phyloP scores from a whole-genome alignment of 75 land plant genomes.

The Azolla pinnata region DNA sequence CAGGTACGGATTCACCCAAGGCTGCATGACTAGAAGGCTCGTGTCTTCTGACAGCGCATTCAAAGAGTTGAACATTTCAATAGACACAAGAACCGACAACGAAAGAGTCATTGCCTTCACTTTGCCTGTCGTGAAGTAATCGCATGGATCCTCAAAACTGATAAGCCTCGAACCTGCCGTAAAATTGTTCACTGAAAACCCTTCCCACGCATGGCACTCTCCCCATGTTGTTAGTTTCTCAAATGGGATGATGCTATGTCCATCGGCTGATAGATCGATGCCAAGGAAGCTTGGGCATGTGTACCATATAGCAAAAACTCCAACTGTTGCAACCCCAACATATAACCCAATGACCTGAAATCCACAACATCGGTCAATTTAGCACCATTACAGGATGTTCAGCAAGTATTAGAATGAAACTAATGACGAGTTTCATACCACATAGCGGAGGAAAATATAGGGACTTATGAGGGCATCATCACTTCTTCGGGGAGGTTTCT shows the following conservation, averaged over 20 bases:
- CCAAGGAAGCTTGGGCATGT: constrained; percentile 64
- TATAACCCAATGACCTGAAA: constrained; percentile 81
- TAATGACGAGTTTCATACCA: constrained; percentile 45
- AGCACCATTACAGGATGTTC: too few relatives aligned
- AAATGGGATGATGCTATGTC: constrained; percentile 68
- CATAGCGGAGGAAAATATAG: constrained; percentile 77
- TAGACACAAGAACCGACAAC: constrained; percentile 65
- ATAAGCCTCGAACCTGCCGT: constrained; percentile 49
- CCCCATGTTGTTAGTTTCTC: constrained; percentile 69
- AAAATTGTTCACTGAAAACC: constrained; percentile 55
- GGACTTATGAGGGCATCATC: constrained; percentile 68
- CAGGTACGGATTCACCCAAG: constrained; percentile 85
- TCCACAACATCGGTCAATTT: too few relatives aligned
- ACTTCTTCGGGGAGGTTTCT: constrained; percentile 68
- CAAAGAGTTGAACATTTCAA: constrained; percentile 90
- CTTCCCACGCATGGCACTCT: constrained; percentile 64
- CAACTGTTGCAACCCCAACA: constrained; percentile 95
- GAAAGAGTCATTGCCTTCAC: constrained; percentile 78
- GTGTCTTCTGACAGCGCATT: constrained; percentile 85
- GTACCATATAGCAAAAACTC: constrained; percentile 77
- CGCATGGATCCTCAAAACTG: constrained; percentile 67
- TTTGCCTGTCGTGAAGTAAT: constrained; percentile 69
- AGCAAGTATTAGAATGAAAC: too few relatives aligned
- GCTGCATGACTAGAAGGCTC: constrained; percentile 69
- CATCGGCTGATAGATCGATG: constrained; percentile 62